A percentile compares a stretch with the other conserved stretches of the same genome.
phyloP scores from a whole-genome alignment of 2,329 filamentous ascomycete species.

The Fusarium acutatum region DNA sequence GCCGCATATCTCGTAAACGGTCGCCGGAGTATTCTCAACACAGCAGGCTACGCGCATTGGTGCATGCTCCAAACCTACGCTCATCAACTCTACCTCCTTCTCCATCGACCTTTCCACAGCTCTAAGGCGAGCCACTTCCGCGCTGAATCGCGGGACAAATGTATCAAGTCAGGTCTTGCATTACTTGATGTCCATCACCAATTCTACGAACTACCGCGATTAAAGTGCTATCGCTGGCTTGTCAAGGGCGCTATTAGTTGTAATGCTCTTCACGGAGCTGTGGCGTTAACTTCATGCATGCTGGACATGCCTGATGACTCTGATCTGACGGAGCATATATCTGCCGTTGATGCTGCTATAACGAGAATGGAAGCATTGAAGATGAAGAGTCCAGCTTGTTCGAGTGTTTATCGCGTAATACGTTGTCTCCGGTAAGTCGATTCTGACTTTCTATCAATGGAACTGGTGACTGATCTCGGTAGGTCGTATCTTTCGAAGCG shows the following conservation, averaged over 20 bases:
- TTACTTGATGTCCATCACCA: constrained; percentile 6
- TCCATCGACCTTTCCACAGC: constrained; percentile 5
- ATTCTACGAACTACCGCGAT: not conserved
- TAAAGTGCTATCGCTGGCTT: constrained; percentile 10
- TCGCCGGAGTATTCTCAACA: not conserved
- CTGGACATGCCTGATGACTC: constrained; percentile 3
- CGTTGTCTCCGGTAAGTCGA: not conserved
- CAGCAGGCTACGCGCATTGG: constrained; percentile 6
- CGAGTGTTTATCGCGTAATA: not conserved
- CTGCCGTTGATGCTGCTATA: not conserved
- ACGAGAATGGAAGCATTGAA: not conserved
- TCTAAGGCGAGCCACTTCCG: not conserved
- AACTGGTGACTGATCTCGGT: not conserved
- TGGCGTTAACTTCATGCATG: constrained; percentile 5
- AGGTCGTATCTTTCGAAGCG: constrained; percentile 10
- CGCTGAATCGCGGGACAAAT: not conserved
- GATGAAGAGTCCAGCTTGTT: constrained; percentile 16
- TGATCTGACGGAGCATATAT: not conserved
- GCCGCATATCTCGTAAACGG: not conserved
- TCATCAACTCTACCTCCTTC: constrained; percentile 7
- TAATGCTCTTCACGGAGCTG: not conserved
- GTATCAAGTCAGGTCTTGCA: not conserved
- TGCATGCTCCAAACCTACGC: constrained; percentile 10
- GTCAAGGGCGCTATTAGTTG: constrained; percentile 7
- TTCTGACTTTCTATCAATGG: fast-evolving